A percentile compares a stretch with the other conserved stretches of the same genome.
Conservation (phyloP, 2,329 filamentous ascomycete genomes). For the Apiospora saccharicola region DNA sequence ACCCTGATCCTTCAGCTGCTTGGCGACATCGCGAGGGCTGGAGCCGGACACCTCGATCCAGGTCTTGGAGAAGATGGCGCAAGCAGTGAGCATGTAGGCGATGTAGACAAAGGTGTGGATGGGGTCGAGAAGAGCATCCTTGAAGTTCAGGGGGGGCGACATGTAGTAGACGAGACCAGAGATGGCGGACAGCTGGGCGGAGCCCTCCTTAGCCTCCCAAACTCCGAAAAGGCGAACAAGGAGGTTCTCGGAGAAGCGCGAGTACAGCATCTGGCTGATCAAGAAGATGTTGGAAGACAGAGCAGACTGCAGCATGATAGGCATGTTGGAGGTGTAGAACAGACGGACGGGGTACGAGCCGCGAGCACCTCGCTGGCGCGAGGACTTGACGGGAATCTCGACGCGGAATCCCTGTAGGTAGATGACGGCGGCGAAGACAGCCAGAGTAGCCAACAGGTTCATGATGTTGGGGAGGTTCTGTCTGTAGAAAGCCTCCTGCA, state of each 20-base stretch:
- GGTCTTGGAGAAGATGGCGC: constrained; percentile 99
- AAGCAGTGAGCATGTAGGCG: constrained; percentile 96
- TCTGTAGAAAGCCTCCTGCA: constrained; percentile 98
- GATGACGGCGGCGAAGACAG: constrained; percentile 97
- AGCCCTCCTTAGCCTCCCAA: constrained; percentile 97
- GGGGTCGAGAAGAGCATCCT: constrained; percentile 93
- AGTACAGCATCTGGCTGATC: constrained; percentile 99
- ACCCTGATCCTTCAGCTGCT: constrained; percentile 99
- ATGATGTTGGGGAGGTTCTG: constrained; percentile 99
- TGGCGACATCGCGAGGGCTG: constrained; percentile 95
- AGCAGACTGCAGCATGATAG: constrained; percentile 99
- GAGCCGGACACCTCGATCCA: constrained; percentile 99
- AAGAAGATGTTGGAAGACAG: constrained; percentile 99
- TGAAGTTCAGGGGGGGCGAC: constrained; percentile 97
- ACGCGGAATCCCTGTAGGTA: constrained; percentile 99
- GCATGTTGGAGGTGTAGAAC: constrained; percentile 99
- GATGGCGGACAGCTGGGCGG: constrained; percentile 90
- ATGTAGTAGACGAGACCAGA: constrained; percentile 99
- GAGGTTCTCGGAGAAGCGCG: constrained; percentile 98
- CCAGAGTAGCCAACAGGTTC: constrained; percentile 92
- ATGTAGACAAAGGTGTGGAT: constrained; percentile 97
- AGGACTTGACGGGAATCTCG: constrained; percentile 99
- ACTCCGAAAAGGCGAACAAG: constrained; percentile 96
- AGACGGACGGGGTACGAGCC: constrained; percentile 98
- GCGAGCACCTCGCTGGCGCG: constrained; percentile 97